Base-by-base conservation (phyloP, 345 rosid genomes). In the Capsella bursapastoris region DNA sequence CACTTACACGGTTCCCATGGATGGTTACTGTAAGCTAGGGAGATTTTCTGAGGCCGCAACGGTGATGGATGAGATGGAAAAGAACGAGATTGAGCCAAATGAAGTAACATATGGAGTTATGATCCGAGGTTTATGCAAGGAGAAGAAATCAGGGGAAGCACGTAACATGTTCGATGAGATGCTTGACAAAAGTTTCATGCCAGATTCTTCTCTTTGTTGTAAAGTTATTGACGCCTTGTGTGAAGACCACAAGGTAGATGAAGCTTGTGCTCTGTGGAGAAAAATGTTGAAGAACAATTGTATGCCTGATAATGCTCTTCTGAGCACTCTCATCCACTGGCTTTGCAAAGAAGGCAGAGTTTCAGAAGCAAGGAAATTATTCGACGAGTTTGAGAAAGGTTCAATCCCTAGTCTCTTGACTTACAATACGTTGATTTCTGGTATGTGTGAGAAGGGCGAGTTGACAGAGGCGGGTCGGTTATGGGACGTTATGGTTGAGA, bases 401-500 rank as follows among this genome's bases (percentile, higher is more conserved):
- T 83, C 87, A 4, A 79, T 83, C 44, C 98, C 97, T 0, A 85
- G 92, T 74, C 74, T 85, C 15, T 53, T 93, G 81, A 91, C 95
- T 2, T 93, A 91, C 58, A 91, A 91, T 79, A 85, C 89, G 0
- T 79, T 91, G 71, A 89, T 93, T 43, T 78, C 88, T 0, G 98
- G 97, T 31, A 82, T 91, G 90, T 91, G 95, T 65, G 96, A 91
- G 79, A 79, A 71, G 35, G 91, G 89, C 1, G 90, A 87, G 77
- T 72, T 93, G 79, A 81, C 74, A 9, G 91, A 91, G 79, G 93
- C 88, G 0, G 94, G 90, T 71, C 82, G 77, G 64, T 59, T 93
- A 74, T 89, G 98, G 97, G 97, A 93, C 71, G 85, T 86, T 49
- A 93, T 93, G 98, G 83, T 86, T 57, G 97, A 93, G 82, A 93